phyloP scores from a whole-genome alignment of 2,329 filamentous ascomycete genomes.

The Trichoderma breve region DNA sequence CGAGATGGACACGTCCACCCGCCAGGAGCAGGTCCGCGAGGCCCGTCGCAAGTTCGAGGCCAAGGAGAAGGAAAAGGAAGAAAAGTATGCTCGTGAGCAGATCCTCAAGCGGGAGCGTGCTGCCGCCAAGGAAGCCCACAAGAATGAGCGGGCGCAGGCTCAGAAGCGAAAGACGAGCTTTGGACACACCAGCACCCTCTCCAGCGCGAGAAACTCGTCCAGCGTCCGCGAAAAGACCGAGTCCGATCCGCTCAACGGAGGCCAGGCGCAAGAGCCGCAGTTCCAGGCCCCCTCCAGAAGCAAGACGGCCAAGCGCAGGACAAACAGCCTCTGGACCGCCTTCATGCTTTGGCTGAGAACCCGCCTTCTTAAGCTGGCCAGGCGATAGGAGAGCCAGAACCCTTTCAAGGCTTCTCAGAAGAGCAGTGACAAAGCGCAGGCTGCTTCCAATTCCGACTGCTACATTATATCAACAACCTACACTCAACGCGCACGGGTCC shows the following conservation, averaged over 20 bases:
- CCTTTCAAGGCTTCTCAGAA: background rate
- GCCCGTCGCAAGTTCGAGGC: conserved; percentile 63
- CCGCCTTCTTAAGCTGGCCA: conserved; percentile 42
- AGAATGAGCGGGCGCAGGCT: conserved; percentile 48
- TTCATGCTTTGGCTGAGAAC: conserved; percentile 65
- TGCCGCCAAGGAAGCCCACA: conserved; percentile 55
- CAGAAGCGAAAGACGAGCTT: conserved; percentile 42
- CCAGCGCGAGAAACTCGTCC: conserved; percentile 31
- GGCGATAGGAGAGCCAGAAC: conserved; percentile 34
- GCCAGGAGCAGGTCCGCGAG: conserved; percentile 57
- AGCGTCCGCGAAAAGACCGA: conserved; percentile 41
- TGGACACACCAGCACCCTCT: conserved; percentile 28
- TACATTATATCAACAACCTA: background rate
- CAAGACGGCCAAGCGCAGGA: conserved; percentile 57
- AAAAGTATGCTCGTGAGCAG: conserved; percentile 60
- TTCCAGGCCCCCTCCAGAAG: conserved; percentile 45
- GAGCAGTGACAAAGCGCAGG: background rate
- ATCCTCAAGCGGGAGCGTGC: conserved; percentile 57
- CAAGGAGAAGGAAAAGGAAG: conserved; percentile 59
- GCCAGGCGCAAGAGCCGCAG: conserved; percentile 41
- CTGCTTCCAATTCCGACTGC: background rate
- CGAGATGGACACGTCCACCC: conserved; percentile 55
- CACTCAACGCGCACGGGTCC: background rate
- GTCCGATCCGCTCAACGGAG: conserved; percentile 27
- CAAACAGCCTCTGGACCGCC: conserved; percentile 59